Conservation (phyloP, 2,329 filamentous ascomycete genomes). For the Calonectria pteridis region DNA sequence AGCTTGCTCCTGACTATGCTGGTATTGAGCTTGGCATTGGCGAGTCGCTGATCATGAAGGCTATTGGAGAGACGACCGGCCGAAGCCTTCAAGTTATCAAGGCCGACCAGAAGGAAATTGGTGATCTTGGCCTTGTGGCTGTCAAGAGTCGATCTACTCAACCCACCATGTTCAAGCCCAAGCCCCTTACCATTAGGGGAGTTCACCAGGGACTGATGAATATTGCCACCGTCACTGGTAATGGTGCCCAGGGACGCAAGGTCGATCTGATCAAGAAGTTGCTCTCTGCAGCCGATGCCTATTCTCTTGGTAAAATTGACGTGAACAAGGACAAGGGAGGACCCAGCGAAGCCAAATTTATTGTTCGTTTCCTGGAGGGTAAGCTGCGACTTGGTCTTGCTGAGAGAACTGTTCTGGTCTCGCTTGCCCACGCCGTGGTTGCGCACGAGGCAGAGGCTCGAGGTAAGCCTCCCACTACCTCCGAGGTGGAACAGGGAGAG, state of each 20-base stretch:
- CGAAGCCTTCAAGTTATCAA: slow-evolving; percentile 92
- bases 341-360: slow-evolving; percentile 93
- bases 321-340: slow-evolving; percentile 94
- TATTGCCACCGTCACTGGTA: slow-evolving; percentile 88
- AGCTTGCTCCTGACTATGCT: slow-evolving; percentile 95
- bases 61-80: slow-evolving; percentile 94
- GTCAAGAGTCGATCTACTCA: slow-evolving; percentile 96
- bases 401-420: slow-evolving; percentile 91
- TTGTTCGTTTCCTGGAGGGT: slow-evolving; percentile 93
- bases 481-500: slow-evolving; percentile 87
- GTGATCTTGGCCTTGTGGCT: slow-evolving; percentile 92
- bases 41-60: slow-evolving; percentile 98
- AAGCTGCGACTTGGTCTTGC: slow-evolving; percentile 93
- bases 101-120: slow-evolving; percentile 94
- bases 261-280: slow-evolving; percentile 97
- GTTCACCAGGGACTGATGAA: slow-evolving; percentile 90
- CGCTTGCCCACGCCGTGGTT: slow-evolving; percentile 89
- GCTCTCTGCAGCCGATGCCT: slow-evolving; percentile 87
- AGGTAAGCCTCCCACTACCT: slow-evolving; percentile 77
- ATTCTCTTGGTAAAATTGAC: slow-evolving; percentile 82
- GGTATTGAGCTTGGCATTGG: slow-evolving; percentile 98
- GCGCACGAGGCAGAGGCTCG: slow-evolving; percentile 82
- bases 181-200: slow-evolving; percentile 85
- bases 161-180: slow-evolving; percentile 98
- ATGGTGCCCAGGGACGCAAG: slow-evolving; percentile 90